Base-by-base conservation (phyloP, 371 early-diverging fungal species). In the Mycotypha africana region DNA sequence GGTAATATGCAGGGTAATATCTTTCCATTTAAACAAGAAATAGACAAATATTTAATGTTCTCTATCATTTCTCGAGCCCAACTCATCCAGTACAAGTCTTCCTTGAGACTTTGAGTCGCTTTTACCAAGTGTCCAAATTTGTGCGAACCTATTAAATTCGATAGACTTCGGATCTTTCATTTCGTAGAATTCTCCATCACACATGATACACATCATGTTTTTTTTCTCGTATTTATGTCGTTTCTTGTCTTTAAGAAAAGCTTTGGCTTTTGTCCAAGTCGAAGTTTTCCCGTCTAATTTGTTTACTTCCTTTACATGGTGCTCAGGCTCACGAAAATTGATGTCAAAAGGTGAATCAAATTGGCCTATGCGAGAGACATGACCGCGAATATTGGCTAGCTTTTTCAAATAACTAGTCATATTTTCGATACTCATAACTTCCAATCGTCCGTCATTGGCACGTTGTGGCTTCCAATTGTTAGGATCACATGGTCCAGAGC, bases 151-250 rank as follows among this genome's bases (percentile, higher is more conserved):
- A 15, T 61, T 46, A 7, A 81, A 69, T 8, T 50, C 60, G 12
- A 81, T 53, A 15, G 60, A 41, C 24, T 74, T 75, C 5, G 81
- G 79, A 23, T 67, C 67, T 40, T 73, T 76, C 39, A 81, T 54
- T 42, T 73, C 70, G 42, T 77, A 77, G 39, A 82, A 81, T 55
- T 82, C 83, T 28, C 83, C 81, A 61, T 81, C 83, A 56, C 77
- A 76, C 83, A 82, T 82, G 37, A 76, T 67, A 43, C 76, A 77
- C 1, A 78, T 65, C 23, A 70, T 49, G 31, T 69, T 69, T 14
- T 57, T 49, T 5, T 50, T 53, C 35, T 61, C 54, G 38, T 59
- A 59, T 14, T 50, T 59, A 37, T 53, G 47, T 24, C 53, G 22
- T 5, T 22, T 14, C 12, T 9, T 17, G 15, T 53, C 53, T 20